Evolutionary conservation across 176 grass and related monocot species (phyloP).

Genomic region (Bolboschoenus planiculmis): DNA sequence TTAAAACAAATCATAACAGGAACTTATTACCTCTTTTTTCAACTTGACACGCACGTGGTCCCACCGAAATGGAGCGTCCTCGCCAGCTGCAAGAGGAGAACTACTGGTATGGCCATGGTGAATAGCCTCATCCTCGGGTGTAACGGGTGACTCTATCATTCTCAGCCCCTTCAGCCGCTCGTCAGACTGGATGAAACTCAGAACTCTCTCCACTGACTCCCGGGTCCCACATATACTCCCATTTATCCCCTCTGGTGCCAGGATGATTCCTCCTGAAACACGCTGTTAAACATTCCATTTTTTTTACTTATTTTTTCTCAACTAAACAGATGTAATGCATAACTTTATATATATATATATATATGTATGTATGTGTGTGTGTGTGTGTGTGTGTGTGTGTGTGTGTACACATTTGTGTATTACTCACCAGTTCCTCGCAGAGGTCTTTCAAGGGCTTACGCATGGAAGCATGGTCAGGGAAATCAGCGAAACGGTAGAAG

Average conservation of each 20-base stretch:
- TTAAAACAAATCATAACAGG: slow-evolving; percentile 4
- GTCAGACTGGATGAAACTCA: slow-evolving; percentile 77
- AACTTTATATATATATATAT: not conserved
- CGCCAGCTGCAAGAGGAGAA: slow-evolving; percentile 85
- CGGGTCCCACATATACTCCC: slow-evolving; percentile 79
- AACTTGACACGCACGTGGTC: slow-evolving; percentile 97
- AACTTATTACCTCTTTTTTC: slow-evolving; percentile 74
- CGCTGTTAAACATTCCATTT: slow-evolving; percentile 32
- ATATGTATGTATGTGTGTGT: not conserved
- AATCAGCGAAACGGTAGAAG: slow-evolving; percentile 77
- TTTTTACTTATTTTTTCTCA: not conserved
- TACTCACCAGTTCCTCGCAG: slow-evolving; percentile 73
- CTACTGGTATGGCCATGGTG: slow-evolving; percentile 80
- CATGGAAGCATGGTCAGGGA: slow-evolving; percentile 61
- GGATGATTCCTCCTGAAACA: slow-evolving; percentile 98
- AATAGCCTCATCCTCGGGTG: slow-evolving; percentile 88
- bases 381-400: no score
- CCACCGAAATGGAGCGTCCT: slow-evolving; percentile 94
- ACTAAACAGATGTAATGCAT: not conserved
- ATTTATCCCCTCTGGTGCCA: slow-evolving; percentile 91
- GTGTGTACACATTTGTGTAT: no score
- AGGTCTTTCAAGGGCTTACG: slow-evolving; percentile 65
- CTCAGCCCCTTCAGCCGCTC: slow-evolving; percentile 61
- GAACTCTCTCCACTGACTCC: slow-evolving; percentile 60
- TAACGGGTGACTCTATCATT: slow-evolving; percentile 83